Conservation (phyloP, 2,329 filamentous ascomycete genomes). For the Talaromyces sp. region DNA sequence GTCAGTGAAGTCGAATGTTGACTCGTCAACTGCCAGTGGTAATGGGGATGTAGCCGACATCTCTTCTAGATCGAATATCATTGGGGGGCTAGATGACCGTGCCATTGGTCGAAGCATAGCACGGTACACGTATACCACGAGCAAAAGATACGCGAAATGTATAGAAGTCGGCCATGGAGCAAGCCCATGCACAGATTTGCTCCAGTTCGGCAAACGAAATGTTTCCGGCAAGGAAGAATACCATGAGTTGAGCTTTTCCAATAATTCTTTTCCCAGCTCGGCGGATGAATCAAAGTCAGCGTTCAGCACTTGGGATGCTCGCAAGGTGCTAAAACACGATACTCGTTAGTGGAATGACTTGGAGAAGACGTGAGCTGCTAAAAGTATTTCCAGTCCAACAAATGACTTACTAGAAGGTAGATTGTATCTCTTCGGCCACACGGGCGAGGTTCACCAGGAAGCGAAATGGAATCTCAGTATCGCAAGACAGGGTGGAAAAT, state of each 20-base stretch:
- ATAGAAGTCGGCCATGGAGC: slow-evolving; percentile 30
- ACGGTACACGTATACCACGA: slow-evolving; percentile 40
- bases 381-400: background rate
- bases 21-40: slow-evolving; percentile 23
- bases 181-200: slow-evolving; percentile 27
- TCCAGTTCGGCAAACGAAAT: slow-evolving; percentile 33
- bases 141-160: slow-evolving; percentile 40
- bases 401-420: slow-evolving; percentile 34
- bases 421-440: slow-evolving; percentile 36
- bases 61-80: slow-evolving; percentile 32
- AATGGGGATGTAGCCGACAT: slow-evolving; percentile 22
- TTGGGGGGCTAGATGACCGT: slow-evolving; percentile 29
- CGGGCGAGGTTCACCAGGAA: slow-evolving; percentile 30
- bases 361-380: no score
- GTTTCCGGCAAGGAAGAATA: slow-evolving; percentile 33
- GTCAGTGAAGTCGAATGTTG: slow-evolving; percentile 28
- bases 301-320: slow-evolving; percentile 34
- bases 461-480: slow-evolving; percentile 31
- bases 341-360: background rate
- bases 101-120: slow-evolving; percentile 37
- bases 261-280: slow-evolving; percentile 30
- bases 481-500: slow-evolving; percentile 19
- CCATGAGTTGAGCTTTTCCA: slow-evolving; percentile 35
- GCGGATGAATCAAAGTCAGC: slow-evolving; percentile 33
- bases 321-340: slow-evolving; percentile 26